phyloP scores from a whole-genome alignment of 2,329 filamentous ascomycete genomes.

The Colletotrichum tamarilloi region DNA sequence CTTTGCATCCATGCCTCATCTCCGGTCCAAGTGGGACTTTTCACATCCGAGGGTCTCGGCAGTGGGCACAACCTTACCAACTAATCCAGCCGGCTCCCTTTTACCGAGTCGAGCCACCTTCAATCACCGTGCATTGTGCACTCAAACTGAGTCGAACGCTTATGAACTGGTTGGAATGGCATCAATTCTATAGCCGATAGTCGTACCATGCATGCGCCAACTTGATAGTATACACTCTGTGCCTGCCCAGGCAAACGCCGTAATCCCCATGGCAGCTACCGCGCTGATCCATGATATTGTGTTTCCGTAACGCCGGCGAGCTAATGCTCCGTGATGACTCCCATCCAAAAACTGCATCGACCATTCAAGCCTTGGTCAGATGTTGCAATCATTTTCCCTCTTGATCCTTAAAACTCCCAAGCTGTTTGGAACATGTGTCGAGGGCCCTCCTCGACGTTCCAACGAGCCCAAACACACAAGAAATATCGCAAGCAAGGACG shows the following conservation, averaged over 20 bases:
- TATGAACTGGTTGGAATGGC: background rate
- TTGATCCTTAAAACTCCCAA: constrained; percentile 31
- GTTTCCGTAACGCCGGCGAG: constrained; percentile 30
- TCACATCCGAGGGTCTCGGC: constrained; percentile 13
- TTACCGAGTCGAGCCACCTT: background rate
- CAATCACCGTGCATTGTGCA: background rate
- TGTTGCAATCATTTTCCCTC: constrained; percentile 1
- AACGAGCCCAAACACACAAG: background rate
- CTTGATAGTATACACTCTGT: constrained; percentile 28
- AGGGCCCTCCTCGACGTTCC: background rate
- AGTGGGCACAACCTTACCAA: constrained; percentile 1
- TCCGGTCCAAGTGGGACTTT: background rate
- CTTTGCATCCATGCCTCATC: constrained; percentile 6
- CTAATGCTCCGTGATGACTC: constrained; percentile 13
- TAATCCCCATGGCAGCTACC: constrained; percentile 25
- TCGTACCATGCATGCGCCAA: constrained; percentile 11
- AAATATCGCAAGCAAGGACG: background rate
- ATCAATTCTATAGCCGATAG: constrained; percentile 8
- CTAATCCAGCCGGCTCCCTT: background rate
- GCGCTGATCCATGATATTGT: constrained; percentile 19
- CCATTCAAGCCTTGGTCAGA: background rate
- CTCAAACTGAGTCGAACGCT: background rate
- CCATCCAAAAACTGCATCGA: constrained; percentile 8
- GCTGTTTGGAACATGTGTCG: background rate
- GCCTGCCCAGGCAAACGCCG: constrained; percentile 27